Conservation (phyloP, 495 filamentous ascomycete genomes). For the Penicilliopsis zonata region DNA sequence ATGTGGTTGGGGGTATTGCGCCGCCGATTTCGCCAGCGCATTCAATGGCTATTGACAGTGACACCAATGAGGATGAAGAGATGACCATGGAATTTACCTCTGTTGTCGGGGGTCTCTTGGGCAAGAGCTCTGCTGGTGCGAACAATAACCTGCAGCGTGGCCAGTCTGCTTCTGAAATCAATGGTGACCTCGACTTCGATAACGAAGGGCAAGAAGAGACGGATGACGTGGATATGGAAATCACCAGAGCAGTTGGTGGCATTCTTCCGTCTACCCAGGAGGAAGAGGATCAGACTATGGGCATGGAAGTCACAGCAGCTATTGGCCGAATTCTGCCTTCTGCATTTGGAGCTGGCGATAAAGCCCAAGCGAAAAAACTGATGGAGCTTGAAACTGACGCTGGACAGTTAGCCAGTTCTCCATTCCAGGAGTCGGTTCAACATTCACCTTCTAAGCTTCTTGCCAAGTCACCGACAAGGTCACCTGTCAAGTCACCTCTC, state of each 20-base stretch:
- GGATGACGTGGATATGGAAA: constrained; percentile 50
- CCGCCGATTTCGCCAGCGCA: constrained; percentile 20
- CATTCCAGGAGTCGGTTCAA: constrained; percentile 32
- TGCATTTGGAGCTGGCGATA: constrained; percentile 22
- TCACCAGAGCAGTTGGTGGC: constrained; percentile 59
- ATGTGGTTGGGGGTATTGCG: constrained; percentile 53
- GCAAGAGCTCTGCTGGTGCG: constrained; percentile 13
- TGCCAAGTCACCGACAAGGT: constrained; percentile 11
- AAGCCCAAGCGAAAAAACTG: constrained; percentile 39
- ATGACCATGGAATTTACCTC: constrained; percentile 78
- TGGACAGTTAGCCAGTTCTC: constrained; percentile 41
- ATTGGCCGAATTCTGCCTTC: constrained; percentile 44
- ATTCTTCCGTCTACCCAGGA: constrained; percentile 39
- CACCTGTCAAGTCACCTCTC: constrained; percentile 10
- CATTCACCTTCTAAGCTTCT: constrained; percentile 16
- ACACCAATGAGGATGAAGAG: constrained; percentile 49
- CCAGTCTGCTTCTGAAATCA: constrained; percentile 12
- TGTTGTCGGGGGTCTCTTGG: constrained; percentile 54
- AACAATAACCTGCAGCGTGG: constrained; percentile 14
- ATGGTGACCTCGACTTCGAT: constrained; percentile 11
- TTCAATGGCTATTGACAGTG: constrained; percentile 21
- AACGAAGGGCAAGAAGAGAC: constrained; percentile 21
- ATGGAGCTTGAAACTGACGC: constrained; percentile 50
- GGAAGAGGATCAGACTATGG: constrained; percentile 38
- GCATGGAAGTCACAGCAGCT: constrained; percentile 48